Conservation (phyloP, 352 stramenopile genomes). For the Phytopythium sindhum region DNA sequence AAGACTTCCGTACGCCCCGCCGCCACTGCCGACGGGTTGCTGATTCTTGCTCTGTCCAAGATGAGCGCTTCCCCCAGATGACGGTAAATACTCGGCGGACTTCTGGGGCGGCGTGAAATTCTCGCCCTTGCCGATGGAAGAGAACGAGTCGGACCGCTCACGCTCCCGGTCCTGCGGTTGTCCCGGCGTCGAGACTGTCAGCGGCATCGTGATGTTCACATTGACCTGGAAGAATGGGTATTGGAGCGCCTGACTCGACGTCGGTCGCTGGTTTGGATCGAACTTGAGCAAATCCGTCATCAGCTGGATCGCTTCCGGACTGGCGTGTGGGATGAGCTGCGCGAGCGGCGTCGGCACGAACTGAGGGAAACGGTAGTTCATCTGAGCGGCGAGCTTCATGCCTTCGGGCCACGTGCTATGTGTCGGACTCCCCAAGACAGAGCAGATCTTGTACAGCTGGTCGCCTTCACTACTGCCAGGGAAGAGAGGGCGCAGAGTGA, state of each 20-base stretch:
- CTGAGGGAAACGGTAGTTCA: slow-evolving; percentile 96
- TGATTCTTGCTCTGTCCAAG: slow-evolving; percentile 48
- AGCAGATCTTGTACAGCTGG: slow-evolving; percentile 98
- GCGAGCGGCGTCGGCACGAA: slow-evolving; percentile 89
- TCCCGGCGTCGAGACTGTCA: slow-evolving; percentile 64
- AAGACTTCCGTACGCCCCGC: slow-evolving; percentile 36
- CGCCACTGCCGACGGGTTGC: slow-evolving; percentile 22
- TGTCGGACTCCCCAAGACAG: slow-evolving; percentile 91
- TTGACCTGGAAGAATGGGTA: slow-evolving; percentile 94
- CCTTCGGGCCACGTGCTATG: slow-evolving; percentile 92
- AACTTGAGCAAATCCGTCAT: slow-evolving; percentile 93
- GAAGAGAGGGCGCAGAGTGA: slow-evolving; percentile 96
- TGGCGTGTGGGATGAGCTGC: slow-evolving; percentile 90
- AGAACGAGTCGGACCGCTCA: slow-evolving; percentile 27
- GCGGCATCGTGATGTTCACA: slow-evolving; percentile 64
- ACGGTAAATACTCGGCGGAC: slow-evolving; percentile 27
- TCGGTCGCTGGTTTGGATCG: slow-evolving; percentile 91
- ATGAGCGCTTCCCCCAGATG: slow-evolving; percentile 44
- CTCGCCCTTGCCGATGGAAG: slow-evolving; percentile 27
- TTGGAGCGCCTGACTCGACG: slow-evolving; percentile 91
- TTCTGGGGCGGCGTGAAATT: slow-evolving; percentile 66
- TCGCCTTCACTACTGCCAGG: slow-evolving; percentile 96
- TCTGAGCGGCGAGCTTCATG: slow-evolving; percentile 92
- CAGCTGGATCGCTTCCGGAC: slow-evolving; percentile 88
- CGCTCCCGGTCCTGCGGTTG: slow-evolving; percentile 39